A percentile compares a stretch with the other conserved stretches of the same genome.
These are phyloP conservation scores for Triangularia verruculosa DNA, from an alignment of 2,329 filamentous ascomycete species.

Conservation along the genomic window DNA sequence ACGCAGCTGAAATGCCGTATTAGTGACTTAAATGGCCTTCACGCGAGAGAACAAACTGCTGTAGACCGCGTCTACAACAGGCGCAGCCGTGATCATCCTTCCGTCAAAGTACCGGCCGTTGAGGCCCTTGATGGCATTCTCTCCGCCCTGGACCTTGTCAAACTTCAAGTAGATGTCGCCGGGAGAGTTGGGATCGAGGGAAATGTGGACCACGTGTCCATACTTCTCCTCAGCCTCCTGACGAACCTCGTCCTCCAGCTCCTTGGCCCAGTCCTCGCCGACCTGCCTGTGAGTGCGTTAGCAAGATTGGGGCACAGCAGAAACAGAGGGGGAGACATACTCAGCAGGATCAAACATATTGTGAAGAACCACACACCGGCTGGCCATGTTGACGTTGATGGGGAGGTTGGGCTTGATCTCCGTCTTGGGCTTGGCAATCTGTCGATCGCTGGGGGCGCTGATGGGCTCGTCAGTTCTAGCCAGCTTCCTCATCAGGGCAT, in stretches of 20 bases:
- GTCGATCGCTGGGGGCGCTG: constrained; percentile 62
- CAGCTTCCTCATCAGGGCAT: constrained; percentile 97
- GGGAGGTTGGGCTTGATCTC: constrained; percentile 76
- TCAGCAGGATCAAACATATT: constrained; percentile 93
- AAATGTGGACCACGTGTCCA: constrained; percentile 95
- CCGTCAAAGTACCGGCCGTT: constrained; percentile 96
- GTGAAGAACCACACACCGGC: constrained; percentile 87
- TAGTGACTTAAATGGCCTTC: constrained; percentile 71
- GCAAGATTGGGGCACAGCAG: constrained; percentile 18
- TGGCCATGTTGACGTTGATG: constrained; percentile 80
- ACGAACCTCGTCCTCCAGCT: constrained; percentile 90
- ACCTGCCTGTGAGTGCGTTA: constrained; percentile 66
- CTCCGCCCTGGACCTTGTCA: constrained; percentile 88
- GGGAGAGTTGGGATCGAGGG: constrained; percentile 86
- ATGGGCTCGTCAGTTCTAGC: constrained; percentile 83
- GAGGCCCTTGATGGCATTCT: constrained; percentile 96
- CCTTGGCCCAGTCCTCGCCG: constrained; percentile 84
- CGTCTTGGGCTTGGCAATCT: constrained; percentile 73
- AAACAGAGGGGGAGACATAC: constrained; percentile 54
- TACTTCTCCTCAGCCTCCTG: constrained; percentile 93
- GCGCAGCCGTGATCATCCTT: constrained; percentile 87
- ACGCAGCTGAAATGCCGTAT: constrained; percentile 41
- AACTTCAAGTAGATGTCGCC: constrained; percentile 99
- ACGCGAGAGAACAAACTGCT: constrained; percentile 90
- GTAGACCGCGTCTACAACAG: constrained; percentile 98